Percentiles rank a stretch among this genome's conserved stretches.
phyloP scores from a whole-genome alignment of 345 rosid species.

The Lumnitzera racemosa region DNA sequence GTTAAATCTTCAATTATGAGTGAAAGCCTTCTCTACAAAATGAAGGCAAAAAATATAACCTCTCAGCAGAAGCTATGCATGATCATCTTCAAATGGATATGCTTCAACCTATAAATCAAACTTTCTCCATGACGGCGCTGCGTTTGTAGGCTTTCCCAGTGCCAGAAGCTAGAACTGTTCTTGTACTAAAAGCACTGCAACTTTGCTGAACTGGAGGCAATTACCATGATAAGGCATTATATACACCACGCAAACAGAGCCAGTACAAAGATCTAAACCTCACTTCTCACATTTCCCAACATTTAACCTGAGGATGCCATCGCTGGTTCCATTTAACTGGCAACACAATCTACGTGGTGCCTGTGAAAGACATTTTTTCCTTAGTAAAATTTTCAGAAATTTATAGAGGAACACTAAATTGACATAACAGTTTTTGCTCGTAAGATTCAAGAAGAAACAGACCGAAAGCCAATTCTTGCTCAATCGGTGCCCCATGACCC shows the following conservation, averaged over 20 bases:
- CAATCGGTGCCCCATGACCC: slow-evolving; percentile 48
- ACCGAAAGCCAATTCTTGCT: slow-evolving; percentile 80
- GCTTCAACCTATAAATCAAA: slow-evolving; percentile 19
- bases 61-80: slow-evolving; percentile 16
- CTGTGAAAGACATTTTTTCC: slow-evolving; percentile 23
- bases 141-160: no score
- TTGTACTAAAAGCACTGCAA: slow-evolving; percentile 12
- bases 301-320: slow-evolving; percentile 43
- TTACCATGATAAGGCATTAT: slow-evolving; percentile 7
- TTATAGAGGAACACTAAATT: background rate
- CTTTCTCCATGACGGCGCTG: slow-evolving; percentile 24
- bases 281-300: slow-evolving; percentile 67
- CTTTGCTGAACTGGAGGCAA: slow-evolving; percentile 23
- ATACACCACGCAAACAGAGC: slow-evolving; percentile 14
- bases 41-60: slow-evolving; percentile 36
- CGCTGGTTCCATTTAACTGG: slow-evolving; percentile 38
- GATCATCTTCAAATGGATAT: slow-evolving; percentile 12
- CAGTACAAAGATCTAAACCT: slow-evolving; percentile 34
- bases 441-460: slow-evolving; percentile 12
- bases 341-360: slow-evolving; percentile 78
- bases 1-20: slow-evolving; percentile 16
- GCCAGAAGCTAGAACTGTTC: background rate
- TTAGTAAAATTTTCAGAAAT: background rate
- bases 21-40: slow-evolving; percentile 38
- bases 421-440: background rate